Evolutionary conservation across 1,139 yeast genomes (phyloP).

Genomic region (Taphrina flavorubra): DNA sequence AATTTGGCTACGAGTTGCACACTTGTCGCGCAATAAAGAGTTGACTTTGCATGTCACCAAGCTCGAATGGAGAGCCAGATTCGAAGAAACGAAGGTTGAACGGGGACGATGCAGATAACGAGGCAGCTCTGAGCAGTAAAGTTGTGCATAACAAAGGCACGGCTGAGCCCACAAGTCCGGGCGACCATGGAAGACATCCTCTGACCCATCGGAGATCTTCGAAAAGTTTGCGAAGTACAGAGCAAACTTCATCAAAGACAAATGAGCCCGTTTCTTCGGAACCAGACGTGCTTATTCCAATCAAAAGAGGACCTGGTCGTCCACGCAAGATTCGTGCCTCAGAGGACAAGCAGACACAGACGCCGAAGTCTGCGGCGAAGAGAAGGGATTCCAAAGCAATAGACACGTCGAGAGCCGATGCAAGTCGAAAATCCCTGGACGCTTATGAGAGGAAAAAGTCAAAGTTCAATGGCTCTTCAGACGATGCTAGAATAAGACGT

Average conservation of each 20-base stretch:
- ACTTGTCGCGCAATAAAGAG: too few species aligned
- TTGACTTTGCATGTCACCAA: constrained; percentile 11
- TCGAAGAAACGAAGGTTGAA: not conserved
- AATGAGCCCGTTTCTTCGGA: not conserved
- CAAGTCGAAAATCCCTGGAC: not conserved
- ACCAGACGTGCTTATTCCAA: not conserved
- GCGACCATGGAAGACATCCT: too few species aligned
- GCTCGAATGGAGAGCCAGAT: constrained; percentile 17
- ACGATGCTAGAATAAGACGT: not conserved
- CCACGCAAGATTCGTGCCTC: constrained; percentile 1
- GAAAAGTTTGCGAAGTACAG: too few species aligned
- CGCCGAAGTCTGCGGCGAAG: not conserved
- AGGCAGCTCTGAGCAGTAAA: not conserved
- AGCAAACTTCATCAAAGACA: not conserved
- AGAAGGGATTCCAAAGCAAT: not conserved
- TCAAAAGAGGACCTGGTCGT: constrained; percentile 7
- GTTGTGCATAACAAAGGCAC: too few species aligned
- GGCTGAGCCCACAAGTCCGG: too few species aligned
- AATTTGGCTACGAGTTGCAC: not conserved
- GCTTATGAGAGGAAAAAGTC: not conserved
- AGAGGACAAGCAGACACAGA: not conserved
- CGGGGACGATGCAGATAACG: not conserved
- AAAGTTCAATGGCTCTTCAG: not conserved
- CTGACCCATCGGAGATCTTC: too few species aligned
- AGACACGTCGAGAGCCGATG: not conserved